These are phyloP conservation scores for Verticillium albo-atrum DNA, from an alignment of 2,329 filamentous ascomycete genomes.

Conservation along the genomic window DNA sequence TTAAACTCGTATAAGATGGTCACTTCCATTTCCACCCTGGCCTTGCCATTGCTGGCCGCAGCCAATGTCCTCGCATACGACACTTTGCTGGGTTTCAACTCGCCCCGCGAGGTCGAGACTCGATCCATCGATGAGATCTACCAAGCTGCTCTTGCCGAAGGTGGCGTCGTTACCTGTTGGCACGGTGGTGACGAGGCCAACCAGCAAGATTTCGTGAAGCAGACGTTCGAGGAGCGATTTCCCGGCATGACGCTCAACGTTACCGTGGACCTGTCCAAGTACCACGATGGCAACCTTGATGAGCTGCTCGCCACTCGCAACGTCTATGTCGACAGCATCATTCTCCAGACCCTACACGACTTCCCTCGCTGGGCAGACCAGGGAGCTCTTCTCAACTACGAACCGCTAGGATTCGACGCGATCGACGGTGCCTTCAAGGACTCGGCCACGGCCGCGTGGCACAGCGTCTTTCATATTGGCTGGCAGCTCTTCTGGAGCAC, in stretches of 20 bases:
- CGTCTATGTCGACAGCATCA: conserved; percentile 39
- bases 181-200: conserved; percentile 42
- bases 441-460: conserved; percentile 32
- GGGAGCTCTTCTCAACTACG: conserved; percentile 43
- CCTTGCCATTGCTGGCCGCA: neutral
- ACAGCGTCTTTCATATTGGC: conserved; percentile 31
- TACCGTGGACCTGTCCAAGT: conserved; percentile 52
- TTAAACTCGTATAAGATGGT: no score
- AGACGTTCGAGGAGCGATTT: conserved; percentile 40
- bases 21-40: neutral
- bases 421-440: conserved; percentile 38
- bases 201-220: conserved; percentile 33
- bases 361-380: conserved; percentile 46
- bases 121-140: conserved; percentile 46
- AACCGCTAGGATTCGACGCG: conserved; percentile 38
- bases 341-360: conserved; percentile 47
- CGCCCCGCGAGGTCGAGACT: conserved; percentile 29
- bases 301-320: conserved; percentile 32
- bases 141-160: conserved; percentile 41
- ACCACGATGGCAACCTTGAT: conserved; percentile 44
- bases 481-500: conserved; percentile 32
- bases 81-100: conserved; percentile 6
- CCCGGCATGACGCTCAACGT: conserved; percentile 46
- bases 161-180: conserved; percentile 39
- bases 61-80: neutral